phyloP scores from a whole-genome alignment of 495 filamentous ascomycete species.

The Talaromyces adpressus region DNA sequence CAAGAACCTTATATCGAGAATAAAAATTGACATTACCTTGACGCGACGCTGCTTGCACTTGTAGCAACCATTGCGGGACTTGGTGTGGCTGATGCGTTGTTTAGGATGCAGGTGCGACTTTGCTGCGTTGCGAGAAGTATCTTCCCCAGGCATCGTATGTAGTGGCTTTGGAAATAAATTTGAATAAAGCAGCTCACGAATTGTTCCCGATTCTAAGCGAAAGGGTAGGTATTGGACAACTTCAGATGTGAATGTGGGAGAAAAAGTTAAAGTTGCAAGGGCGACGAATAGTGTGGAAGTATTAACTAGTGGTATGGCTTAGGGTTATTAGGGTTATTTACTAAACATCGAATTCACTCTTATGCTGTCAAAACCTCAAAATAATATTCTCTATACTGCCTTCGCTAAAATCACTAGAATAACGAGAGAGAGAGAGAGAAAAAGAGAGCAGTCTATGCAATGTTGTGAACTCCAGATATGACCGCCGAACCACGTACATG shows the following conservation, averaged over 20 bases:
- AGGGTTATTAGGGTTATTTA: neutral
- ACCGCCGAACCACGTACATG: neutral
- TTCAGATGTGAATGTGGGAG: neutral
- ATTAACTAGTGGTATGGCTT: no score
- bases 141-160: neutral
- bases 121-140: neutral
- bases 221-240: neutral
- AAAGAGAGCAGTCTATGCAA: neutral
- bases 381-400: neutral
- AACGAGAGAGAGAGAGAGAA: neutral
- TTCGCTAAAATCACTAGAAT: neutral
- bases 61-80: constrained; percentile 20
- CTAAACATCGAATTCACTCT: neutral
- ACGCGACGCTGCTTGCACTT: constrained; percentile 21
- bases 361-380: neutral
- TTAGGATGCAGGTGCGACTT: neutral
- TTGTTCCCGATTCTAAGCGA: no score
- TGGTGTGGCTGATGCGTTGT: constrained; percentile 7
- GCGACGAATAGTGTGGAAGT: neutral
- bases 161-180: neutral
- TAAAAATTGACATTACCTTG: constrained; percentile 12
- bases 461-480: neutral
- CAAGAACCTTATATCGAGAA: neutral
- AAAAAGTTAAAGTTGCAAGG: neutral
- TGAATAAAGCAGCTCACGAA: no score